phyloP scores from a whole-genome alignment of 2,329 filamentous ascomycete genomes.

The Exophiala oligosperma region DNA sequence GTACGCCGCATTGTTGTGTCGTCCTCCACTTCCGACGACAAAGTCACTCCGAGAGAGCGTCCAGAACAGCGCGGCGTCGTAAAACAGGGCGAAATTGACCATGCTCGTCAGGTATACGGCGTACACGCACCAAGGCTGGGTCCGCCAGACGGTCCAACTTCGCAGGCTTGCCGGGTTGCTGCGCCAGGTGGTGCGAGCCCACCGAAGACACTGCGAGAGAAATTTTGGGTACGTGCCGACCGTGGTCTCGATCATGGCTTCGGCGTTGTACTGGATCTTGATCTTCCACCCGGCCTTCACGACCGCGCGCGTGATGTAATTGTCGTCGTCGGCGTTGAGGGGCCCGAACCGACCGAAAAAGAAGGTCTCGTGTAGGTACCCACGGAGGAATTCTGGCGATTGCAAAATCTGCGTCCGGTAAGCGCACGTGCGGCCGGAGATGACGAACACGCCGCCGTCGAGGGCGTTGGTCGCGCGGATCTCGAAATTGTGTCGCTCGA shows the following conservation, averaged over 20 bases:
- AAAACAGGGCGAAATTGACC: slow-evolving; percentile 57
- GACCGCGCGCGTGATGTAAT: slow-evolving; percentile 59
- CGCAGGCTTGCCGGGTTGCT: slow-evolving; percentile 52
- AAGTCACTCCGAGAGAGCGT: slow-evolving; percentile 31
- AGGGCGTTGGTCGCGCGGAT: slow-evolving; percentile 56
- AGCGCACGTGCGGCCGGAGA: slow-evolving; percentile 57
- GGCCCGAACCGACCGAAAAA: slow-evolving; percentile 47
- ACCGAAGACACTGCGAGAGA: slow-evolving; percentile 54
- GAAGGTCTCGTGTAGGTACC: slow-evolving; percentile 54
- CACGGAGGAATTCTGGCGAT: slow-evolving; percentile 42
- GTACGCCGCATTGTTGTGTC: slow-evolving; percentile 11
- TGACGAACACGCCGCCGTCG: slow-evolving; percentile 60
- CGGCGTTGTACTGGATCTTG: slow-evolving; percentile 53
- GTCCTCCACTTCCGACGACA: slow-evolving; percentile 16
- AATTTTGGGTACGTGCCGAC: slow-evolving; percentile 53
- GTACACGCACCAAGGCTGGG: slow-evolving; percentile 56
- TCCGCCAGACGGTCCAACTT: slow-evolving; percentile 40
- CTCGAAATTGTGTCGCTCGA: slow-evolving; percentile 64
- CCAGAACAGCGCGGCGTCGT: slow-evolving; percentile 48
- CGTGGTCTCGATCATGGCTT: slow-evolving; percentile 53
- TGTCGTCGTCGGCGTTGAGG: slow-evolving; percentile 61
- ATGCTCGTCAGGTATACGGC: slow-evolving; percentile 57
- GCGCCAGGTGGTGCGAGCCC: slow-evolving; percentile 60
- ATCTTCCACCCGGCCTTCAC: slow-evolving; percentile 54
- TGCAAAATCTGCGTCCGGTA: slow-evolving; percentile 54